These are phyloP conservation scores for Botrytis porri DNA, from an alignment of 2,329 filamentous ascomycete genomes.

Conservation along the genomic window DNA sequence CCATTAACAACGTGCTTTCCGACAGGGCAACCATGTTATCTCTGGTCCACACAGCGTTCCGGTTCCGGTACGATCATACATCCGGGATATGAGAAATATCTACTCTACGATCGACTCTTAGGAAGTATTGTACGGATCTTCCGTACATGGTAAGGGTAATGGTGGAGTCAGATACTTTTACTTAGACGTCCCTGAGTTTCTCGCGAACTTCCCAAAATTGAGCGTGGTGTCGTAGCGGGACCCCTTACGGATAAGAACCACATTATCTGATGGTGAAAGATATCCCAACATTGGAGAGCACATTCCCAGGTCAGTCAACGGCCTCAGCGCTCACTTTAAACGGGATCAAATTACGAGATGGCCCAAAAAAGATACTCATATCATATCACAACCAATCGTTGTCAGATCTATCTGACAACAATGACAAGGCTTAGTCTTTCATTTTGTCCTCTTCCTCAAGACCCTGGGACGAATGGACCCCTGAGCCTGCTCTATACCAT, in stretches of 20 bases:
- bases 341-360: slow-evolving; percentile 9
- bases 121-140: background rate
- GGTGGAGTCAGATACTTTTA: background rate
- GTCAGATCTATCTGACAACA: slow-evolving; percentile 1
- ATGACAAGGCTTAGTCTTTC: slow-evolving; percentile 1
- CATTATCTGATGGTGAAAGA: slow-evolving; percentile 1
- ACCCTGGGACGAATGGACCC: background rate
- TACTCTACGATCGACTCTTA: background rate
- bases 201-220: background rate
- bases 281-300: background rate
- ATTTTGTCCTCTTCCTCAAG: background rate
- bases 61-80: slow-evolving; percentile 13
- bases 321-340: background rate
- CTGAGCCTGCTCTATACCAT: background rate
- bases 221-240: background rate
- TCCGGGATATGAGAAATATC: background rate
- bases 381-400: background rate
- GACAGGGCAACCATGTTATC: slow-evolving; percentile 15
- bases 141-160: background rate
- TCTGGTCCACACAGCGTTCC: slow-evolving; percentile 11
- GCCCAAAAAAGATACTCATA: slow-evolving; percentile 1
- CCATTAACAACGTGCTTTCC: background rate
- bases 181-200: background rate
- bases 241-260: background rate
- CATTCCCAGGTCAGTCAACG: background rate